Base-by-base conservation (phyloP, 73 alveolate genomes). In the Uronychia setigera region DNA sequence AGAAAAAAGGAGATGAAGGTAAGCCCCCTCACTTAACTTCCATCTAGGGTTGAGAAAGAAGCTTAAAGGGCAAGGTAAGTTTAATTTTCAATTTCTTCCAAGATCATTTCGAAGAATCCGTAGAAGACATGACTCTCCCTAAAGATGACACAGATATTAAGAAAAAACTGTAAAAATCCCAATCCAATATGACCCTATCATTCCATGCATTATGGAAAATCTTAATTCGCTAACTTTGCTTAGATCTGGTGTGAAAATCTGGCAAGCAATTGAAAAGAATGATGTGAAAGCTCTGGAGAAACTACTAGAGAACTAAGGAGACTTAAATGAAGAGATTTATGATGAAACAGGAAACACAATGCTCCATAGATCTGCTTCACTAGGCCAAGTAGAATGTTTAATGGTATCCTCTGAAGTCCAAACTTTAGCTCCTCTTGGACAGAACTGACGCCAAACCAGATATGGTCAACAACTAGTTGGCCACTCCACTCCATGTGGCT, bases 401-500 rank as follows among this genome's bases (percentile, higher is more conserved):
- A 88, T 88, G 94, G 67, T 46, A 19, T 46, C 19, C 67, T 46
- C 67, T 46, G 67, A 11, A 19, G n/a, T n/a, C n/a, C n/a, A n/a
- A 46, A 5, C 67, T 19, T 19, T 46, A 46, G 67, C 58, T 78
- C 28, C 31, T 88, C 26, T 31, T 88, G 25, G 94, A 88, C 58
- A 34, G 85, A 1, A 88, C 94, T n/a, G 88, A 80, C 9, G 85
- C 86, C 33, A 88, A 82, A 83, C 92, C 94, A 27, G 94, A 88
- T 78, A 26, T 88, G 32, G 74, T 78, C 14, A 88, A 88, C 46
- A 14, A 83, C 0, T 59, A 82, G 30, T 77, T 83, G 0, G 91
- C 94, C 1, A 76, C 94, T 1, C 94, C 94, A 0, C 77, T 88
- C 32, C 94, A 88, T 58, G 29, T 88, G 5, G 94, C 94, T 1